Evolutionary conservation across 2,329 filamentous ascomycete genomes (phyloP).

Genomic region (Fusarium hostae): DNA sequence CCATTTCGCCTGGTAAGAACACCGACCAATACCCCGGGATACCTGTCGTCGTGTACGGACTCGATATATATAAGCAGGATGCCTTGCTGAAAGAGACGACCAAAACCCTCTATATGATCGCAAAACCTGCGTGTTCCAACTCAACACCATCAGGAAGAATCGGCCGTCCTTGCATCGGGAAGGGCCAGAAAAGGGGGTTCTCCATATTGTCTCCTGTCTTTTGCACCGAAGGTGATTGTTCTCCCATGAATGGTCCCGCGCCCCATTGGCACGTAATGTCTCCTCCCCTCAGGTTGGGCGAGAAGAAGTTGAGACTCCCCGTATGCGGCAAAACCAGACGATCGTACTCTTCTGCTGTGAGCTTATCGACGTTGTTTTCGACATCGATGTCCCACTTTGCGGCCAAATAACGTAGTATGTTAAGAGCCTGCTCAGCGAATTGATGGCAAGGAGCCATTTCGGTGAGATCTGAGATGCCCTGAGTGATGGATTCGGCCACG

Average conservation of each 20-base stretch:
- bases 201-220: constrained; percentile 54
- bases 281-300: constrained; percentile 59
- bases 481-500: constrained; percentile 59
- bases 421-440: constrained; percentile 69
- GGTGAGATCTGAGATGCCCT: constrained; percentile 66
- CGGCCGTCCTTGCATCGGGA: constrained; percentile 68
- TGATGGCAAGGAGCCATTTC: constrained; percentile 71
- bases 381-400: constrained; percentile 69
- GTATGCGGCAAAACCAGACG: constrained; percentile 59
- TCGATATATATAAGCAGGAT: not conserved
- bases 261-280: constrained; percentile 64
- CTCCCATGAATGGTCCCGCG: constrained; percentile 22
- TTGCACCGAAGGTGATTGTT: constrained; percentile 29
- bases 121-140: constrained; percentile 65
- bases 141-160: constrained; percentile 60
- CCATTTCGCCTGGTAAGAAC: constrained; percentile 20
- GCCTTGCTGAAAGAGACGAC: not conserved
- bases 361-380: constrained; percentile 51
- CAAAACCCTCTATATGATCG: constrained; percentile 37
- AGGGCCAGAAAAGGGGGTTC: constrained; percentile 70
- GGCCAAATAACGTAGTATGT: constrained; percentile 68
- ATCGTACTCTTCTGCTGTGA: constrained; percentile 52
- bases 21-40: not conserved
- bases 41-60: not conserved
- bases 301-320: constrained; percentile 67